Conservation (phyloP, 768 basidiomycete species). For the Auriculariales sp. region DNA sequence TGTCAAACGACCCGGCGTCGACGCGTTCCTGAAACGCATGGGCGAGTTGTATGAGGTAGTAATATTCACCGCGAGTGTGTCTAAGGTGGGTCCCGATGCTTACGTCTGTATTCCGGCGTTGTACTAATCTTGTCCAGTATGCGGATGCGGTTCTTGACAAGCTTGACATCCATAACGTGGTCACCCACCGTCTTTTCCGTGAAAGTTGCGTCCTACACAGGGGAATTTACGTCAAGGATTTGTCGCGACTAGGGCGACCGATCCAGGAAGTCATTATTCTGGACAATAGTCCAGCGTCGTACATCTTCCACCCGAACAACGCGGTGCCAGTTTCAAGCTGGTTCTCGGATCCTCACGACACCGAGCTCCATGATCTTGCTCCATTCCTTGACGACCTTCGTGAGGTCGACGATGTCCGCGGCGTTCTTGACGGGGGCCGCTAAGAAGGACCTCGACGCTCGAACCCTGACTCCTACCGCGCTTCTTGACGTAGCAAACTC, state of each 20-base stretch:
- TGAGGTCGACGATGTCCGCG: conserved; percentile 28
- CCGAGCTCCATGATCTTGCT: conserved; percentile 29
- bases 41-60: conserved; percentile 37
- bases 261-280: conserved; percentile 34
- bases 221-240: conserved; percentile 37
- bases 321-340: conserved; percentile 36
- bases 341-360: conserved; percentile 37
- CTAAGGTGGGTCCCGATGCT: conserved; percentile 20
- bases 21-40: conserved; percentile 32
- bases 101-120: background rate
- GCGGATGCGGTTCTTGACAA: conserved; percentile 37
- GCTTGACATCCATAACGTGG: conserved; percentile 30
- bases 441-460: no score
- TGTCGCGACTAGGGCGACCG: conserved; percentile 32
- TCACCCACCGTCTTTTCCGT: conserved; percentile 32
- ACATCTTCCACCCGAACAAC: conserved; percentile 40
- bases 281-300: conserved; percentile 36
- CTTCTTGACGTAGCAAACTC: no score
- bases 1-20: conserved; percentile 38
- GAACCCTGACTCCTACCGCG: no score
- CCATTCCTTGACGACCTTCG: conserved; percentile 30
- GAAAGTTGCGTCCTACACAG: conserved; percentile 38
- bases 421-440: conserved; percentile 27
- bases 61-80: conserved; percentile 32
- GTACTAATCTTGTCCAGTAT: conserved; percentile 17